Percentiles rank a stretch among this genome's conserved stretches.
Conservation (phyloP, 306 rosid species). For the Begonia fuchsioides region DNA sequence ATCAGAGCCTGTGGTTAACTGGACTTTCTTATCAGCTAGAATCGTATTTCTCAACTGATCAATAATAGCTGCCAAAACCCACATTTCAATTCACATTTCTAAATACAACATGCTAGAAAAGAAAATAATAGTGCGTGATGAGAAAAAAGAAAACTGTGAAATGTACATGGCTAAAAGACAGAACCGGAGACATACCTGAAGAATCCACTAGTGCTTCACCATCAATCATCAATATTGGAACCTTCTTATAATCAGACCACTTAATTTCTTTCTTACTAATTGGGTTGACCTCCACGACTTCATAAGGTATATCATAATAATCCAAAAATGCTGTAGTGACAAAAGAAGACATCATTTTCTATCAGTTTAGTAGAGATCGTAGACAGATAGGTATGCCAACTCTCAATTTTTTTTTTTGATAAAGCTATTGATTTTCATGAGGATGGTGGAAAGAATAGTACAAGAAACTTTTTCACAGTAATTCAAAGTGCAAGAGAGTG, state of each 20-base stretch:
- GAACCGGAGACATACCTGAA: constrained; percentile 42
- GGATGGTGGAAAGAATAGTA: no score
- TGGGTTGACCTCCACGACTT: constrained; percentile 91
- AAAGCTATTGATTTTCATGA: no score
- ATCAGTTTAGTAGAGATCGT: no score
- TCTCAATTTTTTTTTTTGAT: no score
- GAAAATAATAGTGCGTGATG: not conserved
- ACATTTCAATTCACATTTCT: constrained; percentile 3
- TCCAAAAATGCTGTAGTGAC: constrained; percentile 69
- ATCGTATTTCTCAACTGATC: constrained; percentile 44
- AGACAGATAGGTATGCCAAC: no score
- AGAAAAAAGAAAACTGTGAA: no score
- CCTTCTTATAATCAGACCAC: constrained; percentile 92
- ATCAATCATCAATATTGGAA: constrained; percentile 84
- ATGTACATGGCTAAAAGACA: not conserved
- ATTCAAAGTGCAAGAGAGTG: no score
- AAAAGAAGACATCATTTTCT: constrained; percentile 2
- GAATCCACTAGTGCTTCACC: constrained; percentile 88
- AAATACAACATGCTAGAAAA: not conserved
- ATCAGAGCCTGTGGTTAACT: constrained; percentile 15
- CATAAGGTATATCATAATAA: constrained; percentile 78
- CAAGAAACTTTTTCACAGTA: no score
- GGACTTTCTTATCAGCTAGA: constrained; percentile 19
- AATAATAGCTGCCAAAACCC: constrained; percentile 50
- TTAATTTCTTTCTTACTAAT: constrained; percentile 92